Conservation (phyloP, 2,329 filamentous ascomycete genomes). For the Macrophomina tecta region DNA sequence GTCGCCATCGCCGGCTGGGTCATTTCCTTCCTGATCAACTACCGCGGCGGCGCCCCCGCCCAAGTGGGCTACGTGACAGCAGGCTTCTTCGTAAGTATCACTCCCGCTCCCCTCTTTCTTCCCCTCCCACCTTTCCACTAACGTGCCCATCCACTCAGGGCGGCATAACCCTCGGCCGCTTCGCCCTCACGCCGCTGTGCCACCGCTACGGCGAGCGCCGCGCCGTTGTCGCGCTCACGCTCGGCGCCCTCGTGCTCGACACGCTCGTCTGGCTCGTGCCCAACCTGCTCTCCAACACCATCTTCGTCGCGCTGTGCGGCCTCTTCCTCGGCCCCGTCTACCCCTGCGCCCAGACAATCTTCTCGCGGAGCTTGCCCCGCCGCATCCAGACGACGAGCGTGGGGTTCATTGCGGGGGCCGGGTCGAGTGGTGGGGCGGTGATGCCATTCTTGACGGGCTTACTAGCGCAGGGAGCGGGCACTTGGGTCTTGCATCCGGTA, state of each 20-base stretch:
- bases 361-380: slow-evolving; percentile 65
- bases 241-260: slow-evolving; percentile 70
- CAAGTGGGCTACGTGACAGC: slow-evolving; percentile 81
- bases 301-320: slow-evolving; percentile 39
- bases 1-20: slow-evolving; percentile 87
- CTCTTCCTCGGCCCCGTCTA: slow-evolving; percentile 76
- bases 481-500: slow-evolving; percentile 70
- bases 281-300: slow-evolving; percentile 64
- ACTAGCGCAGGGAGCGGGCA: slow-evolving; percentile 65
- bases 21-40: slow-evolving; percentile 80
- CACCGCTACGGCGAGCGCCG: slow-evolving; percentile 72
- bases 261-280: slow-evolving; percentile 80
- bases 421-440: slow-evolving; percentile 68
- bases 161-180: slow-evolving; percentile 78
- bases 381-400: slow-evolving; percentile 68
- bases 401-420: slow-evolving; percentile 72
- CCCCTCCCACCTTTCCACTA: not conserved
- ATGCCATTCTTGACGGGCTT: slow-evolving; percentile 71
- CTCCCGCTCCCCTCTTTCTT: not conserved
- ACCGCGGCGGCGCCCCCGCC: slow-evolving; percentile 71
- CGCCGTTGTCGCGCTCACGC: slow-evolving; percentile 68
- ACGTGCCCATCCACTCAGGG: slow-evolving; percentile 52
- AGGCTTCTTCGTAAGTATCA: slow-evolving; percentile 64
- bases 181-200: slow-evolving; percentile 71
- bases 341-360: slow-evolving; percentile 71